phyloP scores from a whole-genome alignment of 169 alveolate species.

The Perkinsus marinus region DNA sequence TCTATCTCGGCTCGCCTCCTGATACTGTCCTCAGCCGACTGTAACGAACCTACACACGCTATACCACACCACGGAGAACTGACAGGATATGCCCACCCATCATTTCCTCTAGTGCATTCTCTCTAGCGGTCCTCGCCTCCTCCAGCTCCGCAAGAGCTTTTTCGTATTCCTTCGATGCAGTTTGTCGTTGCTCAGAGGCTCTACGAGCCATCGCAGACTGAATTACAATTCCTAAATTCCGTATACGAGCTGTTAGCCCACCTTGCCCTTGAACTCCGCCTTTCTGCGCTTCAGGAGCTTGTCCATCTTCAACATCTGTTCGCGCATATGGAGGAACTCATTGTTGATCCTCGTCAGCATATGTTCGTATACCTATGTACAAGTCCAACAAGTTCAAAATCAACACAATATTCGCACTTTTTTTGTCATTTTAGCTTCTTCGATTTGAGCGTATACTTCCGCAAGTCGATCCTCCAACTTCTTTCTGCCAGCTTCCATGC shows the following conservation, averaged over 20 bases:
- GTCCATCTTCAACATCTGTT: constrained; percentile 13
- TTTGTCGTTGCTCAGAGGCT: neutral
- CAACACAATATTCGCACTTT: neutral
- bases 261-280: constrained; percentile 15
- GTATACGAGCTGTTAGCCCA: neutral
- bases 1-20: constrained; percentile 19
- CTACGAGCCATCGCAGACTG: neutral
- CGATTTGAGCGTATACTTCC: neutral
- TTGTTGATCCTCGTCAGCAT: constrained; percentile 20
- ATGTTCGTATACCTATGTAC: constrained; percentile 10
- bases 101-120: constrained; percentile 19
- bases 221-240: neutral
- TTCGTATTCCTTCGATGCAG: constrained; percentile 8
- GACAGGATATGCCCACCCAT: neutral
- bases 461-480: neutral
- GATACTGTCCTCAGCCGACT: neutral
- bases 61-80: neutral
- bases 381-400: too few relatives aligned
- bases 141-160: constrained; percentile 12
- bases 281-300: neutral
- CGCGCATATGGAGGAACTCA: constrained; percentile 18
- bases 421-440: neutral
- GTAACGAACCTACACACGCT: neutral
- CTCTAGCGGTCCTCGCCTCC: constrained; percentile 11
- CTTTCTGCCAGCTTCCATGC: neutral